A percentile compares a stretch with the other conserved stretches of the same genome.
Evolutionary conservation across 2,329 filamentous ascomycete genomes (phyloP).

Genomic region (Metarhizium humberi): DNA sequence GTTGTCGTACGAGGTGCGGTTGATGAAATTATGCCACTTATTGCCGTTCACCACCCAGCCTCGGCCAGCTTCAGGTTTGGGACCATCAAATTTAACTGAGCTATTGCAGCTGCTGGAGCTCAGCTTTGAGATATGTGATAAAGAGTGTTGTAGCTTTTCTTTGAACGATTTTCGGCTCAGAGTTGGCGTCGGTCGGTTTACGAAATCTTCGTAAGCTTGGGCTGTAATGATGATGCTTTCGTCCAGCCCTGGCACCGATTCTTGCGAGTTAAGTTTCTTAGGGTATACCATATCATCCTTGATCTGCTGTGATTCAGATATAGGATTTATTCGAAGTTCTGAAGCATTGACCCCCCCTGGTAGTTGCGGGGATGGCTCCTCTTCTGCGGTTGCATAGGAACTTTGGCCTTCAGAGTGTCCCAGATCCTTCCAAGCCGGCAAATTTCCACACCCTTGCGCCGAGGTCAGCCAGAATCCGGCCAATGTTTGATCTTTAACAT

Average conservation of each 20-base stretch:
- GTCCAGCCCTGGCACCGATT: neutral
- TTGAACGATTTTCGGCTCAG: neutral
- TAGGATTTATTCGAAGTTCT: neutral
- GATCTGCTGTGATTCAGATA: neutral
- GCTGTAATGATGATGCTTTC: neutral
- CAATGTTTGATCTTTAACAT: constrained; percentile 6
- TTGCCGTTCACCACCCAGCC: neutral
- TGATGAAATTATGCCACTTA: neutral
- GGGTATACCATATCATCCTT: neutral
- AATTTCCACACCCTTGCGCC: constrained; percentile 15
- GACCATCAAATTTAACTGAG: neutral
- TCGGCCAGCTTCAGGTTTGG: neutral
- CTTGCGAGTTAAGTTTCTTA: neutral
- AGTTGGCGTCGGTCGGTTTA: neutral
- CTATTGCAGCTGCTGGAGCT: neutral
- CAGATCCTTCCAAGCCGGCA: constrained; percentile 9
- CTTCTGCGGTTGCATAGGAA: constrained; percentile 17
- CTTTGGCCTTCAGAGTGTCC: constrained; percentile 14
- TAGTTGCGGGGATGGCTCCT: constrained; percentile 1
- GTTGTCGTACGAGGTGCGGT: neutral
- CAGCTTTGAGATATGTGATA: constrained; percentile 4
- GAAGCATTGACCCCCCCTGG: neutral
- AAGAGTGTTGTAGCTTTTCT: constrained; percentile 4
- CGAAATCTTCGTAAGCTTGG: neutral
- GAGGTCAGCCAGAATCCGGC: neutral